phyloP scores from a whole-genome alignment of 1,284 basidiomycete genomes.

The Peniophora sp. region DNA sequence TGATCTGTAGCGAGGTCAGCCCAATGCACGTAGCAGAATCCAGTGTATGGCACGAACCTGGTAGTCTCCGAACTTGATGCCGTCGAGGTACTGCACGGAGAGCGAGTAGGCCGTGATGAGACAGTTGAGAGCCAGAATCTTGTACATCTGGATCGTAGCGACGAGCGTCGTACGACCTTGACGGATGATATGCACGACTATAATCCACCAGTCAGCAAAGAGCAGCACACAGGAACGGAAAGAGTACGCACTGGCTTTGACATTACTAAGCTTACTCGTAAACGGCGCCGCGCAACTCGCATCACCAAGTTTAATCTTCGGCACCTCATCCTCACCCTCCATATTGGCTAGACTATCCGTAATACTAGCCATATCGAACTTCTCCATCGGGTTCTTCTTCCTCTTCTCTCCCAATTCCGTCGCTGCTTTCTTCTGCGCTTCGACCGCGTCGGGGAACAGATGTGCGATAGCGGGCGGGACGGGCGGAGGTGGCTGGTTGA shows the following conservation, averaged over 20 bases:
- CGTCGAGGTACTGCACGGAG: constrained; percentile 93
- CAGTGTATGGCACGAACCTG: constrained; percentile 40
- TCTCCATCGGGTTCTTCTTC: constrained; percentile 84
- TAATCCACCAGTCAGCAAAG: constrained; percentile 8
- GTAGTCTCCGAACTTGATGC: constrained; percentile 97
- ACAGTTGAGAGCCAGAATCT: constrained; percentile 93
- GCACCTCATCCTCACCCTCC: constrained; percentile 89
- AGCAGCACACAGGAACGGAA: constrained; percentile 3
- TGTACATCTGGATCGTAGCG: constrained; percentile 98
- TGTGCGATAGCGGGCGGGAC: constrained; percentile 81
- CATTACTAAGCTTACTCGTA: constrained; percentile 91
- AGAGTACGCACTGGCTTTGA: constrained; percentile 71
- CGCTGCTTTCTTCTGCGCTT: constrained; percentile 76
- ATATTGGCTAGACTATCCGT: constrained; percentile 87
- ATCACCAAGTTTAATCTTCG: constrained; percentile 95
- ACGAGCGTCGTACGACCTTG: constrained; percentile 96
- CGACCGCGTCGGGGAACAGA: constrained; percentile 83
- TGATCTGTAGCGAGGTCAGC: constrained; percentile 19
- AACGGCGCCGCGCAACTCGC: constrained; percentile 96
- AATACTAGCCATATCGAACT: constrained; percentile 85
- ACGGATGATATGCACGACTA: constrained; percentile 91
- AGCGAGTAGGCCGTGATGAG: constrained; percentile 94
- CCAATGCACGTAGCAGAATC: too few relatives aligned
- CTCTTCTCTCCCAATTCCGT: constrained; percentile 56
- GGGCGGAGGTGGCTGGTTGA: constrained; percentile 87